These are phyloP conservation scores for Boletus sp. DNA, from an alignment of 1,284 basidiomycete genomes.

Conservation along the genomic window DNA sequence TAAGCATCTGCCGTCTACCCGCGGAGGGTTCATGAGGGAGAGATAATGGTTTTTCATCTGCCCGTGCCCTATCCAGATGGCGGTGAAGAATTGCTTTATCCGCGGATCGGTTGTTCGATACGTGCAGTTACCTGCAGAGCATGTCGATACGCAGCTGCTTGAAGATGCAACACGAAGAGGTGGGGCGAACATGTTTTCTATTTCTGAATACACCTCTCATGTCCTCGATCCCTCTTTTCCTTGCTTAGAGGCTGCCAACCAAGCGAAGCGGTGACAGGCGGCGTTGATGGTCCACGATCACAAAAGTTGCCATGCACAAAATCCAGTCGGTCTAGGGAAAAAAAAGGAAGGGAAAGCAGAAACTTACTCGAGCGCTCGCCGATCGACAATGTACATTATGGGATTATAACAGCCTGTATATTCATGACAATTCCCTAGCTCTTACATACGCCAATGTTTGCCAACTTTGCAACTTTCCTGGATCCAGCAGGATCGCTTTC, in stretches of 20 bases:
- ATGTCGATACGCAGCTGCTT: constrained; percentile 93
- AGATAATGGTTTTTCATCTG: neutral
- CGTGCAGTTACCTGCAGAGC: constrained; percentile 89
- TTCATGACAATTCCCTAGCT: constrained; percentile 29
- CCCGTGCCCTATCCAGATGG: constrained; percentile 64
- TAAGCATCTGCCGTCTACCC: constrained; percentile 32
- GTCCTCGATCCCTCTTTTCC: neutral
- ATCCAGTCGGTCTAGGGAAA: neutral
- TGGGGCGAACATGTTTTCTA: constrained; percentile 36
- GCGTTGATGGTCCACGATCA: neutral
- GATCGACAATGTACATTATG: neutral
- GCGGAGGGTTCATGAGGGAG: neutral
- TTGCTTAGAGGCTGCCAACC: constrained; percentile 50
- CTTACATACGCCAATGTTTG: constrained; percentile 55
- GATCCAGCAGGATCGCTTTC: constrained; percentile 65
- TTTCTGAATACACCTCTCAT: constrained; percentile 10
- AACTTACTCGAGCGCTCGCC: neutral
- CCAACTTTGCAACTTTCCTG: constrained; percentile 62
- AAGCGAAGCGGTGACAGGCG: constrained; percentile 49
- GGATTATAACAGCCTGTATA: constrained; percentile 1
- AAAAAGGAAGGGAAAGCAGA: neutral
- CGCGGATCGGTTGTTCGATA: constrained; percentile 98
- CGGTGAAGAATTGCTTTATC: constrained; percentile 99
- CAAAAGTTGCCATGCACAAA: neutral
- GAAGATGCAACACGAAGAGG: constrained; percentile 98